Evolutionary conservation across 306 rosid species (phyloP).

Genomic region (Comarum palustre): DNA sequence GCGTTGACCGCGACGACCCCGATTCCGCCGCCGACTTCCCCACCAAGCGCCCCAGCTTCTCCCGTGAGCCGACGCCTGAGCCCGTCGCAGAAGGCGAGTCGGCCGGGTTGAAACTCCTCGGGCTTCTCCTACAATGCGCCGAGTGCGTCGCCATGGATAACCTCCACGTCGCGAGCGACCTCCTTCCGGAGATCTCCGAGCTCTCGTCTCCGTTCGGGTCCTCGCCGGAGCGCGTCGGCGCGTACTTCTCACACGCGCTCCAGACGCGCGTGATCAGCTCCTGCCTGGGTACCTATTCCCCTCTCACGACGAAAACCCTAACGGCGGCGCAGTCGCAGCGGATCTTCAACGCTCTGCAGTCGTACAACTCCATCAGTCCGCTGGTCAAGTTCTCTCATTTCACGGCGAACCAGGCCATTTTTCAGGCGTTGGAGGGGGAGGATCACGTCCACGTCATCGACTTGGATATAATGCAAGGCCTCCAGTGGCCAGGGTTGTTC

Average conservation of each 20-base stretch:
- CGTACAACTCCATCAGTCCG: constrained; percentile 87
- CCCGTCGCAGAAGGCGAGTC: constrained; percentile 44
- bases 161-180: constrained; percentile 67
- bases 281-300: constrained; percentile 61
- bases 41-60: constrained; percentile 41
- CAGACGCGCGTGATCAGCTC: constrained; percentile 90
- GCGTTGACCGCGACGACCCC: constrained; percentile 42
- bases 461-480: constrained; percentile 96
- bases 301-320: constrained; percentile 49
- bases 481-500: constrained; percentile 98
- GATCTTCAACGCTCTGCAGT: constrained; percentile 78
- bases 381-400: constrained; percentile 88
- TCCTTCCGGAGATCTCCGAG: constrained; percentile 77
- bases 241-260: constrained; percentile 83
- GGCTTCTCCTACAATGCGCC: constrained; percentile 87
- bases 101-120: constrained; percentile 62
- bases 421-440: constrained; percentile 86
- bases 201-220: constrained; percentile 85
- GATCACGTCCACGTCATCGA: constrained; percentile 94
- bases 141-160: constrained; percentile 84
- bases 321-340: constrained; percentile 58
- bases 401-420: constrained; percentile 96
- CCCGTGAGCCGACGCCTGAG: constrained; percentile 27
- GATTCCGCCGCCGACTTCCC: constrained; percentile 5
- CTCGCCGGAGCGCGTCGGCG: constrained; percentile 89